Evolutionary conservation across 345 rosid species (phyloP), one percentile per base, ranked within the genome.

Genomic region (Streptanthus diversifolius): DNA sequence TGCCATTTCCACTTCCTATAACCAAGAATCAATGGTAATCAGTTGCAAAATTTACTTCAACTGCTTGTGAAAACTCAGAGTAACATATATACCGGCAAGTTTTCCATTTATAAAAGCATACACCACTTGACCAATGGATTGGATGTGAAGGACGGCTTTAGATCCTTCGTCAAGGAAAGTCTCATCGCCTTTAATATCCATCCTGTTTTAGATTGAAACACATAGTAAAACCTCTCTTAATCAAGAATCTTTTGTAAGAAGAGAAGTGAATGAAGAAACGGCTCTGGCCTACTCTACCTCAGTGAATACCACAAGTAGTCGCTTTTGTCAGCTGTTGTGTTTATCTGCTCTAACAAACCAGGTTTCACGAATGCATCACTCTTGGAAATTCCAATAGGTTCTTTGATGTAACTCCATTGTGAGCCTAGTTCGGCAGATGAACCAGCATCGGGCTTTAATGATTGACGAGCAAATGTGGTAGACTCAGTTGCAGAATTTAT

Each of bases 291-390:
- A 27, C 24, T 24, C 49, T 82, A 93, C 98, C 96, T 88, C 69
- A 83, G 70, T 4, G 97, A 91, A 79, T 93, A 93, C 98, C 98
- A 93, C 67, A 93, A 73, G 86, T 86, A 93, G 65, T 93, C 97
- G 32, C 91, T 93, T 77, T 77, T 66, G 75, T 93, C 97, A 61
- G 95, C 88, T 56, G 97, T 89, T 18, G 96, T 89, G 79, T 87
- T 85, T 71, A 93, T 86, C 81, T 93, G 96, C 78, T 93, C 98
- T 68, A 88, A 24, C 63, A 93, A 79, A 78, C 97, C 98, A 59
- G 57, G 72, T 83, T 82, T 88, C 59, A 73, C 44, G 54, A 85
- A 85, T 60, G 96, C 87, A 73, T 81, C 81, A 1, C 70, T 66
- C 80, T 86, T 88, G 55, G 97, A 86, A 66, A 89, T 88, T 32